Evolutionary conservation across 2,329 filamentous ascomycete species (phyloP).

Genomic region (Penicillium paneum): DNA sequence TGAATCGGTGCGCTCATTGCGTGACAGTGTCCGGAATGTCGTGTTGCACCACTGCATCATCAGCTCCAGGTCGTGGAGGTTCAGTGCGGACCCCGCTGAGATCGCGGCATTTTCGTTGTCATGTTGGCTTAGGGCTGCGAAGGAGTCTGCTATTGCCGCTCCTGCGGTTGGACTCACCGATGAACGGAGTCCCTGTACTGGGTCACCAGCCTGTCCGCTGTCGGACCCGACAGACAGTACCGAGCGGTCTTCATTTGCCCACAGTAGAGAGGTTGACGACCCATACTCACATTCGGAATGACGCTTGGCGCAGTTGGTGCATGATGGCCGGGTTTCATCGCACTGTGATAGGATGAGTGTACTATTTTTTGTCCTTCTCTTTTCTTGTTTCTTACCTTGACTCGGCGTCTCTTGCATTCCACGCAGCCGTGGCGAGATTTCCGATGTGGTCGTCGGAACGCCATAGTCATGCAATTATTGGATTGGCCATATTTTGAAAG

Average conservation of each 20-base stretch:
- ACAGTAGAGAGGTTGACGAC: constrained; percentile 29
- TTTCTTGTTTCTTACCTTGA: constrained; percentile 27
- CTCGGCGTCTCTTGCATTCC: constrained; percentile 36
- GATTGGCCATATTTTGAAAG: constrained; percentile 6
- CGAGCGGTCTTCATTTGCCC: constrained; percentile 28
- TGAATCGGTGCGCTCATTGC: constrained; percentile 29
- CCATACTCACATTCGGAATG: constrained; percentile 34
- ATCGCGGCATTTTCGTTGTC: constrained; percentile 11
- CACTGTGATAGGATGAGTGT: constrained; percentile 23
- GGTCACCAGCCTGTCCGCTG: constrained; percentile 7
- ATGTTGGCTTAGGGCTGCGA: constrained; percentile 26
- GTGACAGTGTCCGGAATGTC: constrained; percentile 32
- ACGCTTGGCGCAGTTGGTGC: constrained; percentile 34
- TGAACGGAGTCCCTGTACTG: background rate
- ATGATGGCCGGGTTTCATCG: constrained; percentile 32
- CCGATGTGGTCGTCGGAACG: constrained; percentile 34
- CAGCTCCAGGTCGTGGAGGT: constrained; percentile 46
- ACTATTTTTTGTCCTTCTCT: background rate
- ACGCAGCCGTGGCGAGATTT: constrained; percentile 37
- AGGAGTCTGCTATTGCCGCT: constrained; percentile 16
- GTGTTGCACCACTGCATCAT: constrained; percentile 41
- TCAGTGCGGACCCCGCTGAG: constrained; percentile 29
- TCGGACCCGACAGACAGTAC: constrained; percentile 8
- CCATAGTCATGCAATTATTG: constrained; percentile 24
- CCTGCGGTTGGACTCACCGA: background rate